phyloP scores from a whole-genome alignment of 768 basidiomycete genomes.

The Pleurotus platypus region DNA sequence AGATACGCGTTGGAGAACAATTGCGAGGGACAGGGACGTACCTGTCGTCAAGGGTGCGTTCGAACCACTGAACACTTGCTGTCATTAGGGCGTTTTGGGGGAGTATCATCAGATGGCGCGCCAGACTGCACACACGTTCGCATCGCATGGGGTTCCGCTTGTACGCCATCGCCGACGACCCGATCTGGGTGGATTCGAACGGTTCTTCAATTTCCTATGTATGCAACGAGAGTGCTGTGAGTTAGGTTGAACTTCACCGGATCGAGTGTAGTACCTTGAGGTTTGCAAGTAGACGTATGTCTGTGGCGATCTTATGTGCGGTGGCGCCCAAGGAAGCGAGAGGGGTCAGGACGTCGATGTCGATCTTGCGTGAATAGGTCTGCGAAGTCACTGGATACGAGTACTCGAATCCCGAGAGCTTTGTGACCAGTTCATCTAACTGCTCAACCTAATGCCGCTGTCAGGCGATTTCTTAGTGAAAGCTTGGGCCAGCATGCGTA shows the following conservation, averaged over 20 bases:
- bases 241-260: no score
- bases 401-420: slow-evolving; percentile 88
- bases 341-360: slow-evolving; percentile 87
- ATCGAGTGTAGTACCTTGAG: slow-evolving; percentile 56
- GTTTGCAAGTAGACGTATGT: slow-evolving; percentile 90
- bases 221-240: background rate
- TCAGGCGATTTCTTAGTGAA: background rate
- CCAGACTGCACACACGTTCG: slow-evolving; percentile 93
- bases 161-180: slow-evolving; percentile 97
- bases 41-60: slow-evolving; percentile 97
- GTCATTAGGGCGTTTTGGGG: slow-evolving; percentile 98
- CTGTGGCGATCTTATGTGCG: slow-evolving; percentile 97
- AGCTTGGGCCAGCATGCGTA: slow-evolving; percentile 15
- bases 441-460: slow-evolving; percentile 62
- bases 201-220: slow-evolving; percentile 93
- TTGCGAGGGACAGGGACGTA: slow-evolving; percentile 20
- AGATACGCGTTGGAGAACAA: background rate
- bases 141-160: slow-evolving; percentile 99
- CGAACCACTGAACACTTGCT: slow-evolving; percentile 94
- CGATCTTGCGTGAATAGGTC: slow-evolving; percentile 98
- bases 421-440: slow-evolving; percentile 85
- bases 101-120: slow-evolving; percentile 93
- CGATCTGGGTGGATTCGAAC: slow-evolving; percentile 98
- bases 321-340: slow-evolving; percentile 90
- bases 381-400: slow-evolving; percentile 98